Evolutionary conservation across 1,139 yeast genomes (phyloP), one percentile per base, ranked within the genome.

Genomic region (Suhomyces panamericanus): DNA sequence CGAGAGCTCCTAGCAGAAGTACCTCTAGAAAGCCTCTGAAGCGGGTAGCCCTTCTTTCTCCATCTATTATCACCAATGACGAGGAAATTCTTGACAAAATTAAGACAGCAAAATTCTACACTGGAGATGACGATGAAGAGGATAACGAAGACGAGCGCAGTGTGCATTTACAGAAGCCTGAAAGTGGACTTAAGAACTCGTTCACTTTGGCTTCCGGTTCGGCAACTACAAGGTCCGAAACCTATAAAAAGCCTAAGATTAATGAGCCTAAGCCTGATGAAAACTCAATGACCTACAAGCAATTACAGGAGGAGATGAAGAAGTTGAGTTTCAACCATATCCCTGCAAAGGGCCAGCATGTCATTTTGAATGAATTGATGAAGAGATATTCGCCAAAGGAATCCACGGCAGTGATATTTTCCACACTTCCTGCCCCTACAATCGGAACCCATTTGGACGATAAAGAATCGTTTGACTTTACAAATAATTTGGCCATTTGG

Each of bases 261-360:
- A 8, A 24, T 7, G 38, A 36, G 10, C 16, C 32, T 15, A 26
- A 20, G n/a, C 3, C 29, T 16, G 45, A 39, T 24, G 38, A 39
- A 8, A 14, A 51, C 9, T 46, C 53, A 3, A 58, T 70, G n/a
- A 70, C 74, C 3, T 64, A 59, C 39, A 69, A 61, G 45, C 72
- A 72, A 44, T 54, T 73, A 37, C 70, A 69, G 52, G 67, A 67
- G 40, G 78, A 73, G 50, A 55, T 57, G 61, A 73, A 54, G 53
- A 73, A 60, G 54, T 69, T 66, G 58, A 78, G 86, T 1, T 91
- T 91, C 65, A 87, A 88, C 59, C 93, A 87, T 49, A 67, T 93
- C 17, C 96, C 98, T 0, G 95, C 96, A 4, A 80, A 83, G 53
- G 95, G 96, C 0, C 99, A 93, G 64, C 96, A 91, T 62, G 66